These are phyloP conservation scores for Poa annua DNA, from an alignment of 176 grass and related monocot genomes.

Conservation along the genomic window DNA sequence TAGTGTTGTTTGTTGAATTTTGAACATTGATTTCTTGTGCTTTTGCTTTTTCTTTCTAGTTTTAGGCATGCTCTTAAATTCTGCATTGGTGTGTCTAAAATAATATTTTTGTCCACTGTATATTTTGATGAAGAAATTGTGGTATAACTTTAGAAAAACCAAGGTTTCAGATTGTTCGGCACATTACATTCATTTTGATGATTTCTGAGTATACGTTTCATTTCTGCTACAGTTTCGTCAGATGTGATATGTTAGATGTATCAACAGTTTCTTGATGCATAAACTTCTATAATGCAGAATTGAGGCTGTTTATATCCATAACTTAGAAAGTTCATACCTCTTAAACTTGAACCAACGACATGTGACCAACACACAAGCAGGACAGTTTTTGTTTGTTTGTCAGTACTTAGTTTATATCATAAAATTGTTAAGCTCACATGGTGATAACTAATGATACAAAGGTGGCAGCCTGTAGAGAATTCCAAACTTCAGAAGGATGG, in stretches of 20 bases:
- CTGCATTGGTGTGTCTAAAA: neutral
- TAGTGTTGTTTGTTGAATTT: neutral
- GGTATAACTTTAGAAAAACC: too few species aligned
- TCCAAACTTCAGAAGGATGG: slow-evolving; percentile 50
- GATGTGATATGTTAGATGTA: too few species aligned
- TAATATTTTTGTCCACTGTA: too few species aligned
- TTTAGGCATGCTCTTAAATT: neutral
- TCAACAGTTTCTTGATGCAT: too few species aligned
- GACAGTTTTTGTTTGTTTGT: neutral
- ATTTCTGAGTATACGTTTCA: too few species aligned
- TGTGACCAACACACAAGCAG: neutral
- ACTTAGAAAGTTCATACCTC: too few species aligned
- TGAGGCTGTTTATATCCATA: too few species aligned
- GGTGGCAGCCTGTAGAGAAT: slow-evolving; percentile 81
- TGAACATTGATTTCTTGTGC: neutral
- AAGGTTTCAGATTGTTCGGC: too few species aligned
- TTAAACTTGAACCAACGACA: neutral
- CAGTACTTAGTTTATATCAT: neutral
- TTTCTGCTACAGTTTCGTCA: too few species aligned
- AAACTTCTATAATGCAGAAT: too few species aligned
- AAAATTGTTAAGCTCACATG: slow-evolving; percentile 47
- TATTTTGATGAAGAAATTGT: too few species aligned
- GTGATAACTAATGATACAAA: slow-evolving; percentile 73
- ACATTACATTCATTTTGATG: too few species aligned
- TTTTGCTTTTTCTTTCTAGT: neutral